Evolutionary conservation across 1,139 yeast species (phyloP).

Genomic region (Taphrina sp.): DNA sequence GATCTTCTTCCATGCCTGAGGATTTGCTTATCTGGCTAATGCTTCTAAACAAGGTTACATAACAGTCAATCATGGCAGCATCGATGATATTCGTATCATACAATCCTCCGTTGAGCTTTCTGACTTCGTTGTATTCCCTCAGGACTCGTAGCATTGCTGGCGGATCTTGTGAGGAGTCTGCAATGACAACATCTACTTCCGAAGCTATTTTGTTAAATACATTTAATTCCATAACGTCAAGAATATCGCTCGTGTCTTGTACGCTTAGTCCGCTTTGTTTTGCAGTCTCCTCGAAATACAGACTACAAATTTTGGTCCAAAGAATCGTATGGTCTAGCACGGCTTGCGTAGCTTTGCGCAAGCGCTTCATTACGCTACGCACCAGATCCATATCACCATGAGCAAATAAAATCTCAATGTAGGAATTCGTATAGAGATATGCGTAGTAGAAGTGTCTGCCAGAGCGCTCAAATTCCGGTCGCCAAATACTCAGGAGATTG

Average conservation of each 20-base stretch:
- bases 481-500: conserved; percentile 84
- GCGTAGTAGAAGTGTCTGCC: conserved; percentile 89
- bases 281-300: conserved; percentile 1
- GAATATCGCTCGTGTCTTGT: conserved; percentile 1
- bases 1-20: background rate
- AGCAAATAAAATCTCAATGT: conserved; percentile 55
- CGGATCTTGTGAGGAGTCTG: background rate
- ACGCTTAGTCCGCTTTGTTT: background rate
- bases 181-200: conserved; percentile 10
- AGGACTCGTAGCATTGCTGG: conserved; percentile 16
- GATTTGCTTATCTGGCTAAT: background rate
- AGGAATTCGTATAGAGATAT: conserved; percentile 64
- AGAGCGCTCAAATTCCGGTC: conserved; percentile 84
- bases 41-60: conserved; percentile 16
- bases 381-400: conserved; percentile 61
- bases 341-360: conserved; percentile 72
- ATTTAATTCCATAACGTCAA: conserved; percentile 8
- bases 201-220: conserved; percentile 20
- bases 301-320: conserved; percentile 59
- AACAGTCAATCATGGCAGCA: conserved; percentile 32
- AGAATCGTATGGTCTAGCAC: conserved; percentile 62
- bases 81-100: conserved; percentile 32
- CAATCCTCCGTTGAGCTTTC: conserved; percentile 33
- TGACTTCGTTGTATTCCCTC: conserved; percentile 30
- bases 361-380: conserved; percentile 61